Evolutionary conservation across 2,329 filamentous ascomycete genomes (phyloP).

Genomic region (Thielaviopsis musarum): DNA sequence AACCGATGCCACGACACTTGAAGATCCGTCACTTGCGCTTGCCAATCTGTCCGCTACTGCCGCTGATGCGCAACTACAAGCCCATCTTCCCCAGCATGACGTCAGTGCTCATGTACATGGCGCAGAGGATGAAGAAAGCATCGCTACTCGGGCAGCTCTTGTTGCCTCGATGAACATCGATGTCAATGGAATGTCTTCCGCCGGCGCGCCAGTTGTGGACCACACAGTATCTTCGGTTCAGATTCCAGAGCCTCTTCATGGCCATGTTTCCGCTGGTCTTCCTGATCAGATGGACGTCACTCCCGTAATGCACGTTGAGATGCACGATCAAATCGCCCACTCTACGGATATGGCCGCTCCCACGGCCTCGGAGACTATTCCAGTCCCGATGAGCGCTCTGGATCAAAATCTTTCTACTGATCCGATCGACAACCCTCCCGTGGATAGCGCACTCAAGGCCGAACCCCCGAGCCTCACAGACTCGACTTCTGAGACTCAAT

Average conservation of each 20-base stretch:
- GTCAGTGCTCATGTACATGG: background rate
- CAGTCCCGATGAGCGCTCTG: background rate
- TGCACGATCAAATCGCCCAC: background rate
- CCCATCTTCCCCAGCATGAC: constrained; percentile 17
- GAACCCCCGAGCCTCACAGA: background rate
- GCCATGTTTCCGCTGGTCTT: background rate
- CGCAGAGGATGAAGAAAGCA: background rate
- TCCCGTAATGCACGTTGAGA: background rate
- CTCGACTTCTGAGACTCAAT: too few relatives aligned
- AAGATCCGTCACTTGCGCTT: constrained; percentile 18
- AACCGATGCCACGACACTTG: constrained; percentile 19
- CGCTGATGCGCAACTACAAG: constrained; percentile 25
- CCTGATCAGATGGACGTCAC: constrained; percentile 6
- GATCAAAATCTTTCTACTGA: background rate
- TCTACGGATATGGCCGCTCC: too few relatives aligned
- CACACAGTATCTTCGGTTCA: constrained; percentile 2
- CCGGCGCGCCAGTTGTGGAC: background rate
- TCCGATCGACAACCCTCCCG: background rate
- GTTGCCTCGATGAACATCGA: constrained; percentile 8
- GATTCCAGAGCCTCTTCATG: constrained; percentile 6
- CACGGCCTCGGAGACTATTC: too few relatives aligned
- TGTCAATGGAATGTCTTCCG: background rate
- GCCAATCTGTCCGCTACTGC: constrained; percentile 16
- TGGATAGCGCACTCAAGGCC: constrained; percentile 1
- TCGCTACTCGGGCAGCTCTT: constrained; percentile 6